Evolutionary conservation across 768 basidiomycete species (phyloP).

Genomic region (Pleurotus citrinopileatus): DNA sequence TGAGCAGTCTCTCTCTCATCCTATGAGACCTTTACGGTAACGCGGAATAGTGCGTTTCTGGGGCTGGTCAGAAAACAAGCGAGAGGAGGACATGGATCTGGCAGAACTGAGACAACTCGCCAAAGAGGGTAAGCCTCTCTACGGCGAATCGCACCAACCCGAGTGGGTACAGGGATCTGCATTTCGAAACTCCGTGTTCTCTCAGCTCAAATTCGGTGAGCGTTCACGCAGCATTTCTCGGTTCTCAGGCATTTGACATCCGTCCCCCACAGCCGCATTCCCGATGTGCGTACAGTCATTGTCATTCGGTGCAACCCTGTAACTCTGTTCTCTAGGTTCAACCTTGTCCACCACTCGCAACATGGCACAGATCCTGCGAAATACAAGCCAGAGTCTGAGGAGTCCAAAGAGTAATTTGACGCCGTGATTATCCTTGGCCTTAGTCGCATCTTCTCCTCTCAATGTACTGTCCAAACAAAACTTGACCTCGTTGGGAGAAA

Average conservation of each 20-base stretch:
- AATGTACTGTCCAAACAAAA: too few species aligned
- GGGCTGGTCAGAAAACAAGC: conserved; percentile 90
- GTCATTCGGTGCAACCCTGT: conserved; percentile 3
- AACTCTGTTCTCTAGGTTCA: conserved; percentile 64
- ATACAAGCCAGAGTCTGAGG: conserved; percentile 44
- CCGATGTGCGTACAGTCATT: conserved; percentile 57
- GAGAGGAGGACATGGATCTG: conserved; percentile 76
- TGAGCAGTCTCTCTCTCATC: conserved; percentile 40
- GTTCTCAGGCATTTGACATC: conserved; percentile 12
- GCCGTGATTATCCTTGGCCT: too few species aligned
- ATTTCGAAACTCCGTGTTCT: conserved; percentile 84
- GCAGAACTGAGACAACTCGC: conserved; percentile 76
- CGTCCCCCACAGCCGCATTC: conserved; percentile 49
- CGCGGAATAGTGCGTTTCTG: conserved; percentile 77
- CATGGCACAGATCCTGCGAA: conserved; percentile 86
- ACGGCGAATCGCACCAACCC: conserved; percentile 81
- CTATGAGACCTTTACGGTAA: neutral
- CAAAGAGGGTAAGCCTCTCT: conserved; percentile 77
- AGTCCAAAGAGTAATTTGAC: conserved; percentile 20
- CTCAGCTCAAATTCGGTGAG: conserved; percentile 91
- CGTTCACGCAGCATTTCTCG: conserved; percentile 16
- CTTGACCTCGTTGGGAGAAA: too few species aligned
- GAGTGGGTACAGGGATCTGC: conserved; percentile 86
- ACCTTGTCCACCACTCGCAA: conserved; percentile 86
- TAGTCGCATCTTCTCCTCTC: too few species aligned